A percentile compares a stretch with the other conserved stretches of the same genome.
These are phyloP conservation scores for Aquanectria penicillioides DNA, from an alignment of 2,329 filamentous ascomycete species.

Conservation along the genomic window DNA sequence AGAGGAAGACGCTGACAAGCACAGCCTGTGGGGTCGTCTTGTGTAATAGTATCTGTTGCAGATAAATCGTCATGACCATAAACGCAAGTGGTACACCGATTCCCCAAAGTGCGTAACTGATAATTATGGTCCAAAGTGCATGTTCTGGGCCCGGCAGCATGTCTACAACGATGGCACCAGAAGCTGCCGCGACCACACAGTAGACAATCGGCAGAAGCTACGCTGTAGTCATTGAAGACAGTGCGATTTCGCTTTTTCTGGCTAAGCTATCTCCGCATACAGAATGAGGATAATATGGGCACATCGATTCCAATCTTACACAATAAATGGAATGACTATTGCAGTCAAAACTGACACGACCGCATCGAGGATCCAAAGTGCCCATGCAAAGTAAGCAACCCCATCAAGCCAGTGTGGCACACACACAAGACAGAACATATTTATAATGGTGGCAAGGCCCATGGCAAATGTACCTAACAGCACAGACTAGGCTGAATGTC, in stretches of 20 bases:
- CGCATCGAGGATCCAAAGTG: slow-evolving; percentile 63
- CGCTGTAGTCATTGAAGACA: slow-evolving; percentile 55
- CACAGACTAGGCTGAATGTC: slow-evolving; percentile 69
- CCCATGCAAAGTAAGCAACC: slow-evolving; percentile 61
- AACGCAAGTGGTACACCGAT: slow-evolving; percentile 63
- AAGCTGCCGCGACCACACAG: slow-evolving; percentile 67
- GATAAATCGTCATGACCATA: slow-evolving; percentile 68
- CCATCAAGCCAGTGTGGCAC: slow-evolving; percentile 65
- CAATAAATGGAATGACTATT: slow-evolving; percentile 59
- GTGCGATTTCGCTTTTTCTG: not conserved
- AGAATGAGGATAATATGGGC: too few relatives aligned
- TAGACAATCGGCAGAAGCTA: slow-evolving; percentile 71
- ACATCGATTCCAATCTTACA: too few relatives aligned
- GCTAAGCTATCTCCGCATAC: too few relatives aligned
- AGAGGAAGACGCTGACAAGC: slow-evolving; percentile 70
- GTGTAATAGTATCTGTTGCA: slow-evolving; percentile 68
- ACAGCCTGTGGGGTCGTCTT: slow-evolving; percentile 68
- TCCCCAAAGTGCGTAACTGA: slow-evolving; percentile 70
- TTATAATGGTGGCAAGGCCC: slow-evolving; percentile 70
- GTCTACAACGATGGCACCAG: slow-evolving; percentile 65
- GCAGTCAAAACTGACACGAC: slow-evolving; percentile 51
- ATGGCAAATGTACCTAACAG: slow-evolving; percentile 73
- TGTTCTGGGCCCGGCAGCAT: slow-evolving; percentile 60
- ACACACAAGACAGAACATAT: slow-evolving; percentile 68
- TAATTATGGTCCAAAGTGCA: slow-evolving; percentile 65